Percentiles rank a stretch among this genome's conserved stretches.
Evolutionary conservation across 2,329 filamentous ascomycete species (phyloP).

Genomic region (Arthroderma sp.): DNA sequence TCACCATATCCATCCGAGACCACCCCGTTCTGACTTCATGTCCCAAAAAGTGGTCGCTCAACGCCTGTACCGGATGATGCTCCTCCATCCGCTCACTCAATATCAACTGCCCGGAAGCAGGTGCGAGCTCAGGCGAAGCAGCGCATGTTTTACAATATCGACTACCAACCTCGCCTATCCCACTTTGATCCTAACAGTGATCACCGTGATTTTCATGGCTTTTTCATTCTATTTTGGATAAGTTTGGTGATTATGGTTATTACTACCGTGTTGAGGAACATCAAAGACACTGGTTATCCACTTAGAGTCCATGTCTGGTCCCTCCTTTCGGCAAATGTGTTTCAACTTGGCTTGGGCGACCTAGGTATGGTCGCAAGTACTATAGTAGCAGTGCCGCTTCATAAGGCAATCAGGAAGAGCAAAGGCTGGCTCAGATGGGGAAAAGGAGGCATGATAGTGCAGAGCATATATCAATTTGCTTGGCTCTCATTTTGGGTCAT

Average conservation of each 20-base stretch:
- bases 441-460: constrained; percentile 63
- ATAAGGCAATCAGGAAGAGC: constrained; percentile 51
- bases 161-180: constrained; percentile 80
- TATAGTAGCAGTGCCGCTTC: constrained; percentile 58
- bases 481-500: constrained; percentile 79
- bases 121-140: constrained; percentile 68
- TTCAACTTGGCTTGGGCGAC: constrained; percentile 75
- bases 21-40: background rate
- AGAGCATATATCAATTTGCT: constrained; percentile 64
- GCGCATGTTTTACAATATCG: constrained; percentile 82
- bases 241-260: constrained; percentile 93
- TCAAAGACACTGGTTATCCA: constrained; percentile 84
- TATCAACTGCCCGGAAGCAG: constrained; percentile 74
- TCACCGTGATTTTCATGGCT: constrained; percentile 88
- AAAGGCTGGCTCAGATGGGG: constrained; percentile 56
- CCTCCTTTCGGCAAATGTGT: constrained; percentile 76
- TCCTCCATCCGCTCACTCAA: constrained; percentile 77
- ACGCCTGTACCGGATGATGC: constrained; percentile 81
- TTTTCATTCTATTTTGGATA: constrained; percentile 98
- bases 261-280: constrained; percentile 82
- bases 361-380: constrained; percentile 72
- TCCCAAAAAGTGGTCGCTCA: constrained; percentile 35
- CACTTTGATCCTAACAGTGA: constrained; percentile 91
- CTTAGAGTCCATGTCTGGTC: constrained; percentile 78
- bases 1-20: no score